A percentile compares a stretch with the other conserved stretches of the same genome.
Evolutionary conservation across 306 rosid genomes (phyloP).

Genomic region (Comarum palustre): DNA sequence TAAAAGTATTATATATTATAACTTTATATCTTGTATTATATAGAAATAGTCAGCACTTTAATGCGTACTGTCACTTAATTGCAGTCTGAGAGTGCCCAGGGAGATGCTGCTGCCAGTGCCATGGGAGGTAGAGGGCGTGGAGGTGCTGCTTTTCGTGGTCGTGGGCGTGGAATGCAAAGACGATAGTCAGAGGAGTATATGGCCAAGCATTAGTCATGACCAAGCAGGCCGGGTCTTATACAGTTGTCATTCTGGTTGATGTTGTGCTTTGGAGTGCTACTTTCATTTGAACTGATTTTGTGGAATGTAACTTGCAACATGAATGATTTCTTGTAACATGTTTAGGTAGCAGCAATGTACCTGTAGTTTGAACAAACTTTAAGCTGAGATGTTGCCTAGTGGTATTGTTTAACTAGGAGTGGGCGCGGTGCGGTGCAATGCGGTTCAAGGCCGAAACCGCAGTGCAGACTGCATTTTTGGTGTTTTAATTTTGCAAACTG

Average conservation of each 20-base stretch:
- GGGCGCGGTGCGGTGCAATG: too few species aligned
- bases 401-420: not conserved
- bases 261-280: slow-evolving; percentile 3
- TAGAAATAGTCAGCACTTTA: not conserved
- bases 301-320: not conserved
- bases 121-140: slow-evolving; percentile 99
- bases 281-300: not conserved
- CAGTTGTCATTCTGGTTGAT: slow-evolving; percentile 14
- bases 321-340: not conserved
- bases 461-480: too few species aligned
- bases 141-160: slow-evolving; percentile 61
- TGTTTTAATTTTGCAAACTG: too few species aligned
- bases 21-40: not conserved
- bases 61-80: slow-evolving; percentile 18
- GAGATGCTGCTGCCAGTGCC: slow-evolving; percentile 97
- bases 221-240: slow-evolving; percentile 11
- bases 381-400: not conserved
- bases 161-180: slow-evolving; percentile 94
- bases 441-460: too few species aligned
- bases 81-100: slow-evolving; percentile 99
- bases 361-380: not conserved
- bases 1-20: not conserved
- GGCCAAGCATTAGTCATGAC: not conserved
- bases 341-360: not conserved
- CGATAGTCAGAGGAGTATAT: slow-evolving; percentile 30